Conservation (phyloP, 2,329 filamentous ascomycete species). For the Zelopaecilomyces penicillatus region DNA sequence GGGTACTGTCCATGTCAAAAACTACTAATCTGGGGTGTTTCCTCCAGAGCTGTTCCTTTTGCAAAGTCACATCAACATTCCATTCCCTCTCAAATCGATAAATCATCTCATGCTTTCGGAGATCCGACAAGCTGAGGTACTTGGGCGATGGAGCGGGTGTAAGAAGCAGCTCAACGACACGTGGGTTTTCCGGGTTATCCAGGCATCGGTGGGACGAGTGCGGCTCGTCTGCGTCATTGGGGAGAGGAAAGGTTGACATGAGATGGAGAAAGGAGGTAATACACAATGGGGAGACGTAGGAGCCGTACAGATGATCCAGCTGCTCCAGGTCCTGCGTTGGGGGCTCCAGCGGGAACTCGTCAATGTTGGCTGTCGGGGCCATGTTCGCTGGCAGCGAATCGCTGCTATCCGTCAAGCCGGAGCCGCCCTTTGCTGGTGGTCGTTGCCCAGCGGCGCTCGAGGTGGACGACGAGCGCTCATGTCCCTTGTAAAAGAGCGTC, state of each 20-base stretch:
- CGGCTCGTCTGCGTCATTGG: constrained; percentile 41
- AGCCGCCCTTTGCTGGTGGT: constrained; percentile 20
- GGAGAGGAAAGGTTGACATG: constrained; percentile 53
- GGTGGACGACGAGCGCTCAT: constrained; percentile 22
- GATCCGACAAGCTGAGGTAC: constrained; percentile 58
- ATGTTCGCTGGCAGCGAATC: constrained; percentile 42
- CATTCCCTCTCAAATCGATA: constrained; percentile 81
- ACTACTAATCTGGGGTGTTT: constrained; percentile 79
- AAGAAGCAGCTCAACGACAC: constrained; percentile 58
- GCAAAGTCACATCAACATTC: constrained; percentile 78
- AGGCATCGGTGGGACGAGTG: constrained; percentile 57
- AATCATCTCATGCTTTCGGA: constrained; percentile 73
- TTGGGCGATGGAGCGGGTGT: constrained; percentile 51
- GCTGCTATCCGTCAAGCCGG: constrained; percentile 20
- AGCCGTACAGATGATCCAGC: constrained; percentile 57
- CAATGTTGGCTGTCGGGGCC: constrained; percentile 49
- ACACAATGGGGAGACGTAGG: constrained; percentile 56
- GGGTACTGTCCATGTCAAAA: constrained; percentile 97
- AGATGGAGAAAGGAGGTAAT: constrained; percentile 58
- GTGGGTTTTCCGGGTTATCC: constrained; percentile 49
- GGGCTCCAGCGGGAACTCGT: constrained; percentile 53
- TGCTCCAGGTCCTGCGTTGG: constrained; percentile 46
- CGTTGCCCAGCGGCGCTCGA: constrained; percentile 11
- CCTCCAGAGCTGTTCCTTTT: constrained; percentile 64
- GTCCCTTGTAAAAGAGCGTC: constrained; percentile 55